Percentiles rank a stretch among this genome's conserved stretches.
phyloP scores from a whole-genome alignment of 2,329 filamentous ascomycete genomes.

The Colletotrichum paranaense region DNA sequence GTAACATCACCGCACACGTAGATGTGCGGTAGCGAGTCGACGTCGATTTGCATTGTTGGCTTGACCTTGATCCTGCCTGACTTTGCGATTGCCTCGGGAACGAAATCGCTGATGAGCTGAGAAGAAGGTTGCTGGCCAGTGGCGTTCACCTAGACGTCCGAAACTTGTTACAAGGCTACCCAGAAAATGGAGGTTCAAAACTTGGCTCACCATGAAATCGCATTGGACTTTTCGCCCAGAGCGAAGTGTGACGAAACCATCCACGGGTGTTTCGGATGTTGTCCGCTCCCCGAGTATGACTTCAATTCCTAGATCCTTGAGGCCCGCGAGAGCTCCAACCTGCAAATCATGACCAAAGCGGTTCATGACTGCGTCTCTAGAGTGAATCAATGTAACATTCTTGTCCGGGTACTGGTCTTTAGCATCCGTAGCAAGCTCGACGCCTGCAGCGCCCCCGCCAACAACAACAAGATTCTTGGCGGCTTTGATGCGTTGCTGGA shows the following conservation, averaged over 20 bases:
- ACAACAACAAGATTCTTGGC: constrained; percentile 60
- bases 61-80: constrained; percentile 65
- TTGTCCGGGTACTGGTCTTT: constrained; percentile 68
- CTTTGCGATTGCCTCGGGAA: constrained; percentile 55
- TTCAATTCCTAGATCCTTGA: constrained; percentile 59
- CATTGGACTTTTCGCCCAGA: constrained; percentile 58
- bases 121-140: constrained; percentile 70
- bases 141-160: constrained; percentile 61
- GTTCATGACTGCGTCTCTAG: constrained; percentile 63
- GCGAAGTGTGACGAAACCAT: constrained; percentile 54
- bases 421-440: constrained; percentile 70
- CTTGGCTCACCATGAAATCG: constrained; percentile 59
- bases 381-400: constrained; percentile 67
- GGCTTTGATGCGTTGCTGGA: constrained; percentile 58
- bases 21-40: constrained; percentile 60
- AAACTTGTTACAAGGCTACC: neutral
- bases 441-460: constrained; percentile 71
- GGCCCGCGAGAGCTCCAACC: constrained; percentile 50
- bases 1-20: constrained; percentile 75
- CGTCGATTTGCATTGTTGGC: constrained; percentile 66
- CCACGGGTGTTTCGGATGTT: constrained; percentile 47
- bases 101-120: constrained; percentile 55
- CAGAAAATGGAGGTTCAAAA: neutral
- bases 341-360: constrained; percentile 59
- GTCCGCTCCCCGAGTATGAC: constrained; percentile 64